Evolutionary conservation across 768 basidiomycete genomes (phyloP).

Genomic region (Galerina sulciceps): DNA sequence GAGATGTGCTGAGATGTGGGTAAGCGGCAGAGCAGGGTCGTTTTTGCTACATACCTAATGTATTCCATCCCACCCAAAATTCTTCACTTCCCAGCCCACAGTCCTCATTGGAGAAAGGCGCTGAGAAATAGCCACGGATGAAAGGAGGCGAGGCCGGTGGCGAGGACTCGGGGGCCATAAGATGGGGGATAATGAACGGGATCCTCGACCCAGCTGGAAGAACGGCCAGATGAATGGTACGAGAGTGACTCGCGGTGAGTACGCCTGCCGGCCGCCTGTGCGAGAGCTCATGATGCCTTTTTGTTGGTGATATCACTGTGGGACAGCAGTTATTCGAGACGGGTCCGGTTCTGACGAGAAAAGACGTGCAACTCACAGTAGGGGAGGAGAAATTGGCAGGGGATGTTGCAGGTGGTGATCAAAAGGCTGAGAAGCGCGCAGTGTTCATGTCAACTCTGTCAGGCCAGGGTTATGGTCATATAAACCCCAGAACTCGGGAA

Average conservation of each 20-base stretch:
- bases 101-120: too few relatives aligned
- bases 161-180: constrained; percentile 27
- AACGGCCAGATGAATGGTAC: too few relatives aligned
- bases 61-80: too few relatives aligned
- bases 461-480: constrained; percentile 15
- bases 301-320: constrained; percentile 12
- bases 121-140: constrained; percentile 61
- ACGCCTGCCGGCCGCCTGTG: constrained; percentile 61
- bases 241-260: too few relatives aligned
- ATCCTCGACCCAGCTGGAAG: too few relatives aligned
- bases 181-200: too few relatives aligned
- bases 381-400: constrained; percentile 1
- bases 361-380: background rate
- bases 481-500: too few relatives aligned
- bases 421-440: constrained; percentile 7
- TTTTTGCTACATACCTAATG: too few relatives aligned
- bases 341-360: background rate
- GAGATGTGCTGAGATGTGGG: too few relatives aligned
- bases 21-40: too few relatives aligned
- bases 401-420: background rate
- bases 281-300: constrained; percentile 58
- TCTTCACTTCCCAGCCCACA: too few relatives aligned
- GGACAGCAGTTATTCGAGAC: constrained; percentile 14
- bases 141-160: constrained; percentile 49
- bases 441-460: constrained; percentile 23